Conservation (phyloP, 495 filamentous ascomycete species). For the Aspergillus kassunensis region DNA sequence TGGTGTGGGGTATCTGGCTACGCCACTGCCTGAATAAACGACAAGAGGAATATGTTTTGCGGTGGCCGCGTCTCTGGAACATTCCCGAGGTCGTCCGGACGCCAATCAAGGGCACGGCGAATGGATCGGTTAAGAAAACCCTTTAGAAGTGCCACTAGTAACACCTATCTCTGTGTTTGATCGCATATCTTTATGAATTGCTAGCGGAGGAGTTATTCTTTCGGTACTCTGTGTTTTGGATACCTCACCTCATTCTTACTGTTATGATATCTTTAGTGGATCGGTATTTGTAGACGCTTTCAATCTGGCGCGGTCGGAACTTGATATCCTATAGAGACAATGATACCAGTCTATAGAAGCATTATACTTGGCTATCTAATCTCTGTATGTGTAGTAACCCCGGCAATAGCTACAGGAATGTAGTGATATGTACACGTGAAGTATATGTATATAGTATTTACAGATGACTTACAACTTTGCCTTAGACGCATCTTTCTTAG, state of each 20-base stretch:
- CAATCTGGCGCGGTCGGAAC: not conserved
- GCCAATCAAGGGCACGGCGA: constrained; percentile 11
- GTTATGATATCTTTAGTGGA: not conserved
- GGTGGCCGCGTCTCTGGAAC: constrained; percentile 65
- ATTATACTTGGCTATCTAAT: not conserved
- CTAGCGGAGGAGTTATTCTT: not conserved
- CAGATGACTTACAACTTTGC: constrained; percentile 32
- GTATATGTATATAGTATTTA: too few species aligned
- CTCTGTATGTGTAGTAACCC: not conserved
- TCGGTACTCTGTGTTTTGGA: not conserved
- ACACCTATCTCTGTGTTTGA: not conserved
- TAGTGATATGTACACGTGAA: too few species aligned
- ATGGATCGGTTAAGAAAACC: constrained; percentile 42
- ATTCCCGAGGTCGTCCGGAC: constrained; percentile 62
- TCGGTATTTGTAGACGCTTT: not conserved
- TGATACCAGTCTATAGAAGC: not conserved
- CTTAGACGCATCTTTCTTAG: constrained; percentile 25
- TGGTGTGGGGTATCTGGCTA: constrained; percentile 84
- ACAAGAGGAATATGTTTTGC: constrained; percentile 70
- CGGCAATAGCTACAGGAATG: too few species aligned
- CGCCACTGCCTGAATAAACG: constrained; percentile 72
- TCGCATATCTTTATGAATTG: constrained; percentile 6
- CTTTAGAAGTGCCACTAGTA: constrained; percentile 23
- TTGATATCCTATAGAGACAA: constrained; percentile 7
- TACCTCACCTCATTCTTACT: not conserved